A percentile compares a stretch with the other conserved stretches of the same genome.
Conservation (phyloP, 1,284 basidiomycete species). For the Inonotus hispidus region DNA sequence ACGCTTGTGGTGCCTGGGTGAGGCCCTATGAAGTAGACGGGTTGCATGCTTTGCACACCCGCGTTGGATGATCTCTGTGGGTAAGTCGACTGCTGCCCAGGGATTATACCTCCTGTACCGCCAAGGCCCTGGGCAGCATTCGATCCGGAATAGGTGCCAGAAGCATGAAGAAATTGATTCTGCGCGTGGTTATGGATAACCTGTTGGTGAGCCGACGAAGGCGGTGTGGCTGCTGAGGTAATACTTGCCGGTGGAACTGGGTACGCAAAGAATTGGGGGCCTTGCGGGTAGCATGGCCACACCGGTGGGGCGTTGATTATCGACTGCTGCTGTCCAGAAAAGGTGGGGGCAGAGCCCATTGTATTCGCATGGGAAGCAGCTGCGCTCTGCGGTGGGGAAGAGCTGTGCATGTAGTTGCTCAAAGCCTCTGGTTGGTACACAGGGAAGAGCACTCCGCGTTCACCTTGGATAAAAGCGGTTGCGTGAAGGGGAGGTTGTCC, state of each 20-base stretch:
- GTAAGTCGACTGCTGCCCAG: not conserved
- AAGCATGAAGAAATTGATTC: not conserved
- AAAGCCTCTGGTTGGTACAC: conserved; percentile 67
- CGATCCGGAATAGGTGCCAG: not conserved
- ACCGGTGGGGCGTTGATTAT: conserved; percentile 1
- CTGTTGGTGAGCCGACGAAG: conserved; percentile 4
- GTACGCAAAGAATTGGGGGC: conserved; percentile 13
- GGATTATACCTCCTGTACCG: not conserved
- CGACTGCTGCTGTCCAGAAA: not conserved
- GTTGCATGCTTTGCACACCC: not conserved
- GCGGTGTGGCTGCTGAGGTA: conserved; percentile 1
- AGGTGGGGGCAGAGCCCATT: not conserved
- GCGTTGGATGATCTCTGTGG: not conserved
- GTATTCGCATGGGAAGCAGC: not conserved
- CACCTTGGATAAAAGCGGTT: conserved; percentile 66
- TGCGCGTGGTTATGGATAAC: conserved; percentile 5
- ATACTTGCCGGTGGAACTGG: conserved; percentile 1
- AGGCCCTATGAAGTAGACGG: not conserved
- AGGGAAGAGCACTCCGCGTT: conserved; percentile 62
- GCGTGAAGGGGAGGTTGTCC: conserved; percentile 56
- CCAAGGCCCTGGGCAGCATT: not conserved
- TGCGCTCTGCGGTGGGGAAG: not conserved
- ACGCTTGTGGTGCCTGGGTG: not conserved
- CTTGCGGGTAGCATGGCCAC: conserved; percentile 9
- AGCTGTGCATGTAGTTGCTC: conserved; percentile 44